phyloP scores from a whole-genome alignment of 306 rosid species.

The Begonia masoniana region DNA sequence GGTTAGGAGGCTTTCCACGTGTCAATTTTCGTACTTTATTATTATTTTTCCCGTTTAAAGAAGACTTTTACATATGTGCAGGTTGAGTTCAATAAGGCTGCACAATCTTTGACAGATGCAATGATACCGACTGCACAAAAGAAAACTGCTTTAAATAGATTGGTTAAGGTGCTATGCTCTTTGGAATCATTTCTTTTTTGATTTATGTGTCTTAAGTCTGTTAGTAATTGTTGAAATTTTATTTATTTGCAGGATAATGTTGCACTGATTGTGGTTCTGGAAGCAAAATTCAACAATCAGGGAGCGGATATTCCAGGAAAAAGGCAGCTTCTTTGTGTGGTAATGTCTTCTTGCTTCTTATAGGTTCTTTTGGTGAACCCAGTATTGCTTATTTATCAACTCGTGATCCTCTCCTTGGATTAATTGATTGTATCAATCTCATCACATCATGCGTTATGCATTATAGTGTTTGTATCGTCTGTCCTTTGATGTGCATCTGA shows the following conservation, averaged over 20 bases:
- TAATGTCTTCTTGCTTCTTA: conserved; percentile 11
- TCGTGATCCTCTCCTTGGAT: no score
- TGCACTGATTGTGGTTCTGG: conserved; percentile 91
- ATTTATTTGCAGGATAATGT: conserved; percentile 64
- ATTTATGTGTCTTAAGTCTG: conserved; percentile 5
- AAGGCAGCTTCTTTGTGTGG: conserved; percentile 97
- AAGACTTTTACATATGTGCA: conserved; percentile 26
- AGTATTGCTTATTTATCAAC: no score
- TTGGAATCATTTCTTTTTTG: neutral
- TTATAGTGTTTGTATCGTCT: no score
- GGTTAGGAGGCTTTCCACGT: conserved; percentile 29
- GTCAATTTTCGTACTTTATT: conserved; percentile 1
- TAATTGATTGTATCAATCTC: no score
- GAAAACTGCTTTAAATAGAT: conserved; percentile 77
- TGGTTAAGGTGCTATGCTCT: conserved; percentile 57
- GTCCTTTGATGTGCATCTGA: no score
- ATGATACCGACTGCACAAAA: conserved; percentile 73
- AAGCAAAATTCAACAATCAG: conserved; percentile 79
- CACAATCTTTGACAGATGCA: conserved; percentile 89
- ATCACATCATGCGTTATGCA: no score
- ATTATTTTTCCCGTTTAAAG: conserved; percentile 7
- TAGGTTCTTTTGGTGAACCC: neutral
- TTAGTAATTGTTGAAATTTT: conserved; percentile 3
- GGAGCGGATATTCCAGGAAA: conserved; percentile 74
- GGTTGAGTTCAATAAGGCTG: conserved; percentile 98